Base-by-base conservation (phyloP, 2,329 filamentous ascomycete genomes). In the Blumeriella jaapii region DNA sequence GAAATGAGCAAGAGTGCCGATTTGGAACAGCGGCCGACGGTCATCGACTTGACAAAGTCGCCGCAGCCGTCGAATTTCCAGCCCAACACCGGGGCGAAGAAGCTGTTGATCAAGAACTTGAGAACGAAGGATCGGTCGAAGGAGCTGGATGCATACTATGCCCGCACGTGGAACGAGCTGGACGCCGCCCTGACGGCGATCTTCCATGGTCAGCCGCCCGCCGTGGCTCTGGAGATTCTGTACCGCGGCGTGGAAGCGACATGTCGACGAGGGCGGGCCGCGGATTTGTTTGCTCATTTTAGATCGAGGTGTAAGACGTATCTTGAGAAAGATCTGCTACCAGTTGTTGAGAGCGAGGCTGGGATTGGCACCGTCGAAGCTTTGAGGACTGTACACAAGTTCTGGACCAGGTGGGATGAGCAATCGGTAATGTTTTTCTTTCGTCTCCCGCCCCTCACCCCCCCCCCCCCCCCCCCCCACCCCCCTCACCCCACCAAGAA, bases 91-190 rank as follows among this genome's bases (percentile, higher is more conserved):
- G 86, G 85, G 19, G 78, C 84, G 13, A 87, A 81, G 65, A 87
- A 81, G 59, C 71, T 98, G 29, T 73, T 89, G n/a, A 83, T 98
- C 51, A 94, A 94, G 70, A 96, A 95, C 56, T 69, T 95, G 45
- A 76, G 80, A 40, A 69, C 71, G 1, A 68, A 68, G 61, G 69
- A 39, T 55, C 59, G 24, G 53, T 23, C 25, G 33, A 61, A 34
- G 65, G 74, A 85, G 49, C 71, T 82, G 13, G 75, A 82, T 43
- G 68, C 74, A 44, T 96, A 94, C 62, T 84, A 93, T 50, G 67
- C 77, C 25, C 75, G 77, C 50, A 79, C 77, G 3, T 83, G 81
- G 74, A 60, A 63, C 25, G 80, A 93, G 54, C 65, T 96, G 5
- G 74, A 83, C 38, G 65, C 67, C 22, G 84, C 85, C 1, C 61